These are phyloP conservation scores for Rhizopogon parksii DNA, from an alignment of 1,284 basidiomycete species.

Conservation along the genomic window DNA sequence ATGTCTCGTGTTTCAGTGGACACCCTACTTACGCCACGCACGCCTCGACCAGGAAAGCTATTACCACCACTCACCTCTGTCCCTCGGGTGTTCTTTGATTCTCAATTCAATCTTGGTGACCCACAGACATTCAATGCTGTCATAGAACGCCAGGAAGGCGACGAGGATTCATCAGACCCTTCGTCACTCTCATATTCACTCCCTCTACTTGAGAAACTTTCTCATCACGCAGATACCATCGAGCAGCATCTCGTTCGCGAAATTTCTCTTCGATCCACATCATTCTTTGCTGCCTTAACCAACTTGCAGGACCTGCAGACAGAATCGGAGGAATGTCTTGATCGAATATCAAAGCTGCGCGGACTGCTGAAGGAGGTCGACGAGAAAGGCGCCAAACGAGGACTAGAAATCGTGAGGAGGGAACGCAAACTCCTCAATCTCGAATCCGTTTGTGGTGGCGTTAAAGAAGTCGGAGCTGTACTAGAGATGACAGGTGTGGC, in stretches of 20 bases:
- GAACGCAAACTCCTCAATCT: constrained; percentile 62
- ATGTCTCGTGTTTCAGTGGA: constrained; percentile 26
- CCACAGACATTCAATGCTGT: constrained; percentile 79
- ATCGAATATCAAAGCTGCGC: constrained; percentile 70
- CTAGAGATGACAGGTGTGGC: constrained; percentile 72
- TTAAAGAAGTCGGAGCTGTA: constrained; percentile 63
- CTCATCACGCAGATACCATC: constrained; percentile 89
- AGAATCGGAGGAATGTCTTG: constrained; percentile 79
- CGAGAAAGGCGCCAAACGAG: constrained; percentile 68
- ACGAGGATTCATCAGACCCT: constrained; percentile 41
- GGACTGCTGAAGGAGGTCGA: constrained; percentile 72
- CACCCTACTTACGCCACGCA: constrained; percentile 25
- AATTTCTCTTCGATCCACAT: constrained; percentile 83
- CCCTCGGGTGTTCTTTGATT: constrained; percentile 75
- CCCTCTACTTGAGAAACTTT: constrained; percentile 85
- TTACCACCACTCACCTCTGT: constrained; percentile 73
- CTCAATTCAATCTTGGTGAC: constrained; percentile 81
- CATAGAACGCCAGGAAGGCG: constrained; percentile 47
- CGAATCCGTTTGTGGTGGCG: constrained; percentile 50
- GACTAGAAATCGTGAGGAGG: constrained; percentile 64
- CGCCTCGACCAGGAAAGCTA: constrained; percentile 32
- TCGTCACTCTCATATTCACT: constrained; percentile 58
- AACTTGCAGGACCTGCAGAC: constrained; percentile 90
- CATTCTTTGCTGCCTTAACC: constrained; percentile 94
- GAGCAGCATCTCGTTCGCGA: constrained; percentile 94